phyloP scores from a whole-genome alignment of 768 basidiomycete genomes.

The Lactarius psammicola region DNA sequence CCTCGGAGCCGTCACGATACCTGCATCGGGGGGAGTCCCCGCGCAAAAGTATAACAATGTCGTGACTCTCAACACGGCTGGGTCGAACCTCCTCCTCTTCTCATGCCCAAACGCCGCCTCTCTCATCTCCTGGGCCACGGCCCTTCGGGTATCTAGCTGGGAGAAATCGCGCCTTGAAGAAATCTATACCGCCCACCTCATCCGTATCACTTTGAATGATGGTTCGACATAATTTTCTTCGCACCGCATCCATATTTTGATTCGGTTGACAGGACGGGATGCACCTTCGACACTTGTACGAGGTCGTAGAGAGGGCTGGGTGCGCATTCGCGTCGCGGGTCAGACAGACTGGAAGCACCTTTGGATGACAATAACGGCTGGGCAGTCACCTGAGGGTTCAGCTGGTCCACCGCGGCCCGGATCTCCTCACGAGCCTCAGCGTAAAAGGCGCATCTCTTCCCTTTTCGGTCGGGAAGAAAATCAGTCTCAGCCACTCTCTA shows the following conservation, averaged over 20 bases:
- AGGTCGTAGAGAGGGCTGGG: conserved; percentile 88
- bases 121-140: conserved; percentile 87
- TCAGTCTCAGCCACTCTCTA: conserved; percentile 33
- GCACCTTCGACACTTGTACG: conserved; percentile 62
- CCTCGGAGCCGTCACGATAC: conserved; percentile 68
- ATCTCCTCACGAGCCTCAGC: conserved; percentile 30
- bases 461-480: conserved; percentile 55
- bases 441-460: conserved; percentile 61
- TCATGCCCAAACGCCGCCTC: conserved; percentile 72
- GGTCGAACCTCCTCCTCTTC: conserved; percentile 85
- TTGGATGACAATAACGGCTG: conserved; percentile 74
- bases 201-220: conserved; percentile 69
- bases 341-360: conserved; percentile 94
- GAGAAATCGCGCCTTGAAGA: conserved; percentile 95
- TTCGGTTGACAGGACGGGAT: conserved; percentile 40
- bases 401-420: conserved; percentile 30
- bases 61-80: conserved; percentile 90
- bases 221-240: conserved; percentile 34
- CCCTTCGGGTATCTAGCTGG: conserved; percentile 87
- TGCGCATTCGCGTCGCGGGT: conserved; percentile 88
- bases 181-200: conserved; percentile 93
- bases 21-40: conserved; percentile 49
- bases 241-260: conserved; percentile 7
- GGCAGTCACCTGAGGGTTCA: conserved; percentile 34
- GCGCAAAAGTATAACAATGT: conserved; percentile 69